phyloP scores from a whole-genome alignment of 2,329 filamentous ascomycete species.

The Blumeria graminis region DNA sequence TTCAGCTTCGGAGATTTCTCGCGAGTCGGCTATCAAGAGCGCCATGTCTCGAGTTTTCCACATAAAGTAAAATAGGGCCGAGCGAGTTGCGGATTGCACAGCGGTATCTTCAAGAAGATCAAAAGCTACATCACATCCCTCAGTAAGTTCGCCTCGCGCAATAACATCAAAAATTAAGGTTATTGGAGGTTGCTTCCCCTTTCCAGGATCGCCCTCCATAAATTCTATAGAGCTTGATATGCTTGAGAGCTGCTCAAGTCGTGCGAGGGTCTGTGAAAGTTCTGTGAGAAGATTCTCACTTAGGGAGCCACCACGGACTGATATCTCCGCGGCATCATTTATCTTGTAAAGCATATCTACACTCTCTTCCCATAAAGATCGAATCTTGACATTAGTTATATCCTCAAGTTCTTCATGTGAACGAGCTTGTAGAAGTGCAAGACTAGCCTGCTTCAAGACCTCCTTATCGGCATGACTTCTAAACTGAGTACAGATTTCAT shows the following conservation, averaged over 20 bases:
- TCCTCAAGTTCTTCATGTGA: slow-evolving; percentile 78
- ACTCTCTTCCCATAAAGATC: slow-evolving; percentile 66
- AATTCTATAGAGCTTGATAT: slow-evolving; percentile 55
- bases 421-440: slow-evolving; percentile 62
- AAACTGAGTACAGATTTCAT: slow-evolving; percentile 88
- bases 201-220: slow-evolving; percentile 37
- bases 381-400: slow-evolving; percentile 54
- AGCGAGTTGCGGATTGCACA: slow-evolving; percentile 50
- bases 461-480: slow-evolving; percentile 70
- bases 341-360: slow-evolving; percentile 39
- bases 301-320: slow-evolving; percentile 45
- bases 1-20: slow-evolving; percentile 30
- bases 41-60: slow-evolving; percentile 54
- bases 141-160: slow-evolving; percentile 45
- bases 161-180: slow-evolving; percentile 50
- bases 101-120: slow-evolving; percentile 61
- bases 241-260: slow-evolving; percentile 57
- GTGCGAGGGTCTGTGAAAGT: slow-evolving; percentile 48
- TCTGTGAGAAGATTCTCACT: slow-evolving; percentile 39
- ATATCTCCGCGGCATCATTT: slow-evolving; percentile 48
- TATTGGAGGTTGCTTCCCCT: slow-evolving; percentile 27
- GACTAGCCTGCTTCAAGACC: slow-evolving; percentile 63
- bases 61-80: slow-evolving; percentile 75
- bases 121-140: slow-evolving; percentile 37
- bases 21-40: slow-evolving; percentile 25